Evolutionary conservation across 257 asterid genomes (phyloP), one percentile per base, ranked within the genome.

Genomic region (Cinchona pubescens): DNA sequence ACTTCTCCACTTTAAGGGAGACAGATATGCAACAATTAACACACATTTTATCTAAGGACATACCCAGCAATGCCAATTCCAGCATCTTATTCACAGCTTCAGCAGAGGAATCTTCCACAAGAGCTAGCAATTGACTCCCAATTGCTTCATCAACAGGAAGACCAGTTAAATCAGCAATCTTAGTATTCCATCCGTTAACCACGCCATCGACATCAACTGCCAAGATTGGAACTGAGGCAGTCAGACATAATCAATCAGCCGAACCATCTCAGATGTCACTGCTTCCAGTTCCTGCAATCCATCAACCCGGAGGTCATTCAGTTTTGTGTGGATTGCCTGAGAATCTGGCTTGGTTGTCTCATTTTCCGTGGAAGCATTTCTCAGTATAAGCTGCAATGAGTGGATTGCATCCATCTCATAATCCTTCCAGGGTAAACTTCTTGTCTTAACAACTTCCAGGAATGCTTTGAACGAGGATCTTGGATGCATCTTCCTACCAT

Each of bases 351-450:
- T 86, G 40, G 67, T 66, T 5, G 62, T 80, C 71, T 78, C 88
- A 16, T 82, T 83, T 69, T 89, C 95, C 72, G 87, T 89, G 73
- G 83, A 86, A 1, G 97, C 85, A 30, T 92, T 92, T 79, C 98
- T 88, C 29, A 94, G 79, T 59, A 94, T 92, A 67, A 94, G 93
- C 88, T 94, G 98, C 91, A 94, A 79, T 18, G 98, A 94, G 78
- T 92, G 97, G 77, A 94, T 92, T 2, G 95, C 97, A 72, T 92
- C 98, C 98, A 94, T 92, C 88, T 92, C 97, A 80, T 81, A 89
- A 75, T 92, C 97, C 89, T 87, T 94, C 98, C 98, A 94, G 55
- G 96, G 91, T 15, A 88, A 77, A 78, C 97, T 89, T 79, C 97
- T 71, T 15, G 85, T 83, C 89, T 89, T 92, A 68, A 92, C 96